Base-by-base conservation (phyloP, 805 yeast genomes). In the Tetrapisispora arboricola region DNA sequence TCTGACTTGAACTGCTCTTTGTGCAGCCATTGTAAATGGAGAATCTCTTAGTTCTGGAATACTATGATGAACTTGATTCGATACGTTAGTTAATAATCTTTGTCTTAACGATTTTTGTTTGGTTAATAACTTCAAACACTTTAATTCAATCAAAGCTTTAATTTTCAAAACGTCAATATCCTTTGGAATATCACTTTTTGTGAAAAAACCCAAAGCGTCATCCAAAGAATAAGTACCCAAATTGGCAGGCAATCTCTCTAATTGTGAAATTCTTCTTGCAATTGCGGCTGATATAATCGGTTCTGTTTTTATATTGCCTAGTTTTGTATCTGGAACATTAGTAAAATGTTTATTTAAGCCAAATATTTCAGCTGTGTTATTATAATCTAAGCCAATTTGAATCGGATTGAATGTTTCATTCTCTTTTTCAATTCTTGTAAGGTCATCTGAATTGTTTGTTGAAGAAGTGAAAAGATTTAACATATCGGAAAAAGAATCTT, bases 101-200 rank as follows among this genome's bases (percentile, higher is more conserved):
- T 78, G 80, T 56, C 85, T 78, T 39, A 82, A 49, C 43, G 75
- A 76, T 54, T 83, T 84, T 56, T 84, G 94, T 49, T 78, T 75
- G 1, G 82, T 68, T 41, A 84, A 65, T 4, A 82, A 57, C 49
- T 78, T 75, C 44, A 84, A 64, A 1, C 83, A 66, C 57, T 82
- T 84, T 50, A 84, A 64, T 61, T 84, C 94, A 31, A 83, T 67
- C 26, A 84, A 61, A 5, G 86, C 76, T 41, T 69, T 72, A n/a
- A 80, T 57, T 57, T 83, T 83, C 41, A 80, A 59, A 13, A 68
- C 71, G 51, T 82, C 87, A 25, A 69, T 62, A 21, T 67, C 65
- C 1, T 65, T 60, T 6, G 72, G 61, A 16, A 71, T 48, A 40
- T 70, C 71, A 47, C 70, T 75, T 32, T 72, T 64, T 1, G 74